A percentile compares a stretch with the other conserved stretches of the same genome.
phyloP scores from a whole-genome alignment of 2,329 filamentous ascomycete species.

The Cylindrodendrum hubeiense region DNA sequence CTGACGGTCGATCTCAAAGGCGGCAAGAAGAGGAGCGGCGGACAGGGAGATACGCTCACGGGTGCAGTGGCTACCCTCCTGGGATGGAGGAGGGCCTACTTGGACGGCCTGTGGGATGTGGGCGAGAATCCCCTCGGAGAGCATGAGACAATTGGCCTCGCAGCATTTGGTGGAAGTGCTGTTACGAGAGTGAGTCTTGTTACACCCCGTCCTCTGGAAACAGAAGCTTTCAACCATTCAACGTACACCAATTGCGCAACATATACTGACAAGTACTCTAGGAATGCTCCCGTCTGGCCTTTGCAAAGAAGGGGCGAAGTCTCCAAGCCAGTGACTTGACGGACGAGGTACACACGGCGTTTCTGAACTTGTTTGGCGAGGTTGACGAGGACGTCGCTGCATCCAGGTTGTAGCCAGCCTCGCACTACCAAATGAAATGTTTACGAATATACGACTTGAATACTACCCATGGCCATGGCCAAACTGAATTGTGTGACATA shows the following conservation, averaged over 20 bases:
- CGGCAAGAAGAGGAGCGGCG: constrained; percentile 89
- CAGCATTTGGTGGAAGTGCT: constrained; percentile 87
- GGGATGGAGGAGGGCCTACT: constrained; percentile 89
- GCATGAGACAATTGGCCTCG: constrained; percentile 77
- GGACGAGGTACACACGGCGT: constrained; percentile 87
- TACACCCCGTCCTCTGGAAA: background rate
- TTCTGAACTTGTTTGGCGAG: constrained; percentile 84
- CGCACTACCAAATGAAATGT: background rate
- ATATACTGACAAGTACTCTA: constrained; percentile 43
- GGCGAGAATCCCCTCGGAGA: constrained; percentile 59
- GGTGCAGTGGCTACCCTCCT: constrained; percentile 90
- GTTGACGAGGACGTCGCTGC: constrained; percentile 58
- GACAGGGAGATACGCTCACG: constrained; percentile 95
- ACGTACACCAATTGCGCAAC: background rate
- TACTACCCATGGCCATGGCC: too few relatives aligned
- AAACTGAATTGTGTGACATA: background rate
- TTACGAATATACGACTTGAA: background rate
- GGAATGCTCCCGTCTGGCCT: constrained; percentile 90
- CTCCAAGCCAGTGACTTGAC: constrained; percentile 95
- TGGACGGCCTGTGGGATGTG: constrained; percentile 81
- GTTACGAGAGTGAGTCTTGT: constrained; percentile 78
- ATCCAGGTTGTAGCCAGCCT: constrained; percentile 48
- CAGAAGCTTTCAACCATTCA: background rate
- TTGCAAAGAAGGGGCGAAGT: constrained; percentile 85
- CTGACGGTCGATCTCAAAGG: constrained; percentile 82